A percentile compares a stretch with the other conserved stretches of the same genome.
Evolutionary conservation across 352 stramenopile species (phyloP).

Genomic region (Globisporangium sylvaticum): DNA sequence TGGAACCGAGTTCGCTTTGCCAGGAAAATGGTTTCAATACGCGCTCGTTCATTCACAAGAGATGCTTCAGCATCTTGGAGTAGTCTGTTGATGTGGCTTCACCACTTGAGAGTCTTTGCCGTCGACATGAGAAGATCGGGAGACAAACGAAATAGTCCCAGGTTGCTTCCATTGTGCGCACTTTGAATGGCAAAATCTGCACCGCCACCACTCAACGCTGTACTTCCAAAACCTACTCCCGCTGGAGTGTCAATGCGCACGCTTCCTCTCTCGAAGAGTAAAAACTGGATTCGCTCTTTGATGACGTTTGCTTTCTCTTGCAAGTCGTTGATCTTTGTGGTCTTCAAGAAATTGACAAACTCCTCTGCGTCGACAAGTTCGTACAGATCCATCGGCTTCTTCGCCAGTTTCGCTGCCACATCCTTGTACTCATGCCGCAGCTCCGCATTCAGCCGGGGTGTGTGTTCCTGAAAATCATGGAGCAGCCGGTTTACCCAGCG

Average conservation of each 20-base stretch:
- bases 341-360: conserved; percentile 51
- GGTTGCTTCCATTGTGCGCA: not conserved
- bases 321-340: conserved; percentile 36
- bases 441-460: conserved; percentile 41
- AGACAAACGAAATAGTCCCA: conserved; percentile 14
- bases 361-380: conserved; percentile 65
- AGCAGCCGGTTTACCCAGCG: conserved; percentile 43
- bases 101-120: conserved; percentile 69
- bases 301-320: conserved; percentile 39
- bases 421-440: conserved; percentile 74
- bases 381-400: conserved; percentile 65
- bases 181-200: not conserved
- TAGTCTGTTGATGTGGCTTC: conserved; percentile 47
- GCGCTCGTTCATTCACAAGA: conserved; percentile 52
- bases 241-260: conserved; percentile 24
- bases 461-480: conserved; percentile 46
- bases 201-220: not conserved
- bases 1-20: conserved; percentile 67
- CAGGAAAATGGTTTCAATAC: conserved; percentile 71
- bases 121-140: conserved; percentile 49
- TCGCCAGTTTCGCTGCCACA: conserved; percentile 49
- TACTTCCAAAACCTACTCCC: not conserved
- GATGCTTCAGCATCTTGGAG: conserved; percentile 47
- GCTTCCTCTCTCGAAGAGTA: conserved; percentile 55
- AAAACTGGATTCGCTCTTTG: conserved; percentile 58